Conservation (phyloP, 2,329 filamentous ascomycete species). For the Exophiala dermatitidis region DNA sequence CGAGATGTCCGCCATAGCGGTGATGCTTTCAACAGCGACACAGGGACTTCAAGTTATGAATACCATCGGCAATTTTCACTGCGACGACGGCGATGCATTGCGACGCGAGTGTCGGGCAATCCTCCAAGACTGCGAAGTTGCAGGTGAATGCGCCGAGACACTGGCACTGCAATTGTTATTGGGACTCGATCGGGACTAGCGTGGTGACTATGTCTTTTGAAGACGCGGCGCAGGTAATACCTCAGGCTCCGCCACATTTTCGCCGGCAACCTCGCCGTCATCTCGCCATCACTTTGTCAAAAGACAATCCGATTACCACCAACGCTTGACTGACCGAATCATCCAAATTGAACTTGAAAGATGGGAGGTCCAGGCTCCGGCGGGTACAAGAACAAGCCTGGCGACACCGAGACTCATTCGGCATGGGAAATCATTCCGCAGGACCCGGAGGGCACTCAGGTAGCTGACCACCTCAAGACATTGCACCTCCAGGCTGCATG, state of each 20-base stretch:
- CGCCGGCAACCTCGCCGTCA: not conserved
- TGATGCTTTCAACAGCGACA: not conserved
- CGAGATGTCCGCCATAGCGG: conserved; percentile 22
- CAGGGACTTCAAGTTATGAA: not conserved
- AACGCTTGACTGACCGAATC: not conserved
- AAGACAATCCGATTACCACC: conserved; percentile 18
- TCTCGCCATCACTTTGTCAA: conserved; percentile 12
- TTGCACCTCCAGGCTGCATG: not conserved
- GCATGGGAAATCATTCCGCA: conserved; percentile 28
- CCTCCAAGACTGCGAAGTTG: no score
- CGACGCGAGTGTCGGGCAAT: not conserved
- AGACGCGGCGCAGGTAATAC: not conserved
- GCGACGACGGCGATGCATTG: not conserved
- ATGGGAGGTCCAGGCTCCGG: conserved; percentile 28
- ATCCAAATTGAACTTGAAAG: not conserved
- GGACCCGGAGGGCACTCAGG: conserved; percentile 25
- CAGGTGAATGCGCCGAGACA: no score
- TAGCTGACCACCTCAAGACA: conserved; percentile 2
- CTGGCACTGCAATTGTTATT: not conserved
- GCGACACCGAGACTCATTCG: conserved; percentile 28
- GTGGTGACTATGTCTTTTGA: not conserved
- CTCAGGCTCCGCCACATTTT: not conserved
- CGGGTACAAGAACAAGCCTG: conserved; percentile 28
- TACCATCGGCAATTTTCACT: not conserved
- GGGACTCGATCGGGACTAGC: not conserved